A percentile compares a stretch with the other conserved stretches of the same genome.
Conservation (phyloP, 2,329 filamentous ascomycete genomes). For the Ophiocordyceps camponoti-floridani region DNA sequence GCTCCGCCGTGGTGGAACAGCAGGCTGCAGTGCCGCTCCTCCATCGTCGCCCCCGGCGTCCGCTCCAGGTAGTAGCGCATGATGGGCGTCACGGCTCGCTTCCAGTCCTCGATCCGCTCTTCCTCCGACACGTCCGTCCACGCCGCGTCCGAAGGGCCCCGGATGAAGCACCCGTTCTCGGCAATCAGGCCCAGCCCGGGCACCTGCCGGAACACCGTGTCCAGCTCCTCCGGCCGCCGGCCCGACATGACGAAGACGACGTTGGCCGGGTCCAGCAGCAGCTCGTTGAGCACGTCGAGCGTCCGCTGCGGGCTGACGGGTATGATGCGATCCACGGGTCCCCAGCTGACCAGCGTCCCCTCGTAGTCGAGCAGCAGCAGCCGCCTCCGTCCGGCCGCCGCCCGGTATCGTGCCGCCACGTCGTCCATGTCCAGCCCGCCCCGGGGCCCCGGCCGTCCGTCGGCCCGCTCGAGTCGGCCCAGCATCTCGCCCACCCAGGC, state of each 20-base stretch:
- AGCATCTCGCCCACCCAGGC: constrained; percentile 73
- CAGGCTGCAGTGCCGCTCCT: constrained; percentile 80
- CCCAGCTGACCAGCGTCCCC: constrained; percentile 77
- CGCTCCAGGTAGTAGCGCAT: constrained; percentile 81
- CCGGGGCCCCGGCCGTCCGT: constrained; percentile 73
- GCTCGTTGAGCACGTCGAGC: constrained; percentile 63
- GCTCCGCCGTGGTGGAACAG: constrained; percentile 80
- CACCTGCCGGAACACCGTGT: constrained; percentile 68
- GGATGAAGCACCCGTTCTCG: constrained; percentile 86
- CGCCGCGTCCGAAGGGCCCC: constrained; percentile 51
- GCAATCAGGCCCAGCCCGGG: constrained; percentile 78
- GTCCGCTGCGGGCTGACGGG: constrained; percentile 71
- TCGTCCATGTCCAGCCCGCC: constrained; percentile 51
- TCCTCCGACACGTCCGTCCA: neutral
- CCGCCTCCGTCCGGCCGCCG: constrained; percentile 43
- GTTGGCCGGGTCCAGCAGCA: constrained; percentile 65
- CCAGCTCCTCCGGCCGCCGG: constrained; percentile 71
- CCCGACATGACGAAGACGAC: constrained; percentile 89
- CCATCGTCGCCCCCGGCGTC: constrained; percentile 71
- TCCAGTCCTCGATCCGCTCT: constrained; percentile 56
- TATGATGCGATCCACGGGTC: constrained; percentile 68
- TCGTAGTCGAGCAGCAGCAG: constrained; percentile 90
- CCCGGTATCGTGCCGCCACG: constrained; percentile 47
- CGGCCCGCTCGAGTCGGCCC: constrained; percentile 51
- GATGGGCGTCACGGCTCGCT: constrained; percentile 64